Conservation (phyloP, 1,284 basidiomycete species). For the Marasmius tenuissimus region DNA sequence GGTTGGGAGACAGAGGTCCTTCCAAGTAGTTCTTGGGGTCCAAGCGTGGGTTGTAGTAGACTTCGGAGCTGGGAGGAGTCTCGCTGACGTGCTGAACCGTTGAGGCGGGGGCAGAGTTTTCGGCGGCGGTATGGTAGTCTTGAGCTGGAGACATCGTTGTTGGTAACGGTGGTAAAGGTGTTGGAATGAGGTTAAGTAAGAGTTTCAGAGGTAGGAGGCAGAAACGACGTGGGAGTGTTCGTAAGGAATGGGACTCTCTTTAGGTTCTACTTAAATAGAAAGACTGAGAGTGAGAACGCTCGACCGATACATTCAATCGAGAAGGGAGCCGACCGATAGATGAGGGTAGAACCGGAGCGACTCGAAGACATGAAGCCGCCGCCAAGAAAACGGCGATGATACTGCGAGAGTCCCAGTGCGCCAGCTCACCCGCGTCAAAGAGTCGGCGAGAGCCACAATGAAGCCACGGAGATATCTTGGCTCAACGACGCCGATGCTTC, state of each 20-base stretch:
- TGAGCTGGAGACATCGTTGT: slow-evolving; percentile 24
- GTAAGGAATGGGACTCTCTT: background rate
- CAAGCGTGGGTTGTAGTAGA: slow-evolving; percentile 58
- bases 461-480: too few species aligned
- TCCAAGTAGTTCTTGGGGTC: slow-evolving; percentile 71
- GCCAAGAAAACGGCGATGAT: too few species aligned
- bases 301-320: too few species aligned
- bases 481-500: too few species aligned
- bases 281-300: background rate
- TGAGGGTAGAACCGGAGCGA: too few species aligned
- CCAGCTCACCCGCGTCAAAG: too few species aligned
- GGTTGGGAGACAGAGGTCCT: slow-evolving; percentile 64
- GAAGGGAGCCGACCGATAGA: too few species aligned
- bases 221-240: background rate
- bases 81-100: slow-evolving; percentile 3
- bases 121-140: slow-evolving; percentile 24
- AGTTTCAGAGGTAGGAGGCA: background rate
- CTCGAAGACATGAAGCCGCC: too few species aligned
- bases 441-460: too few species aligned
- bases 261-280: background rate
- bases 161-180: background rate
- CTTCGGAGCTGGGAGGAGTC: slow-evolving; percentile 5
- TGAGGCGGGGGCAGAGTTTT: slow-evolving; percentile 10
- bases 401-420: too few species aligned
- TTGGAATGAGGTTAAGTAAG: background rate